Evolutionary conservation across 1,139 yeast species (phyloP).

Genomic region (Saccharomyces hybrid): DNA sequence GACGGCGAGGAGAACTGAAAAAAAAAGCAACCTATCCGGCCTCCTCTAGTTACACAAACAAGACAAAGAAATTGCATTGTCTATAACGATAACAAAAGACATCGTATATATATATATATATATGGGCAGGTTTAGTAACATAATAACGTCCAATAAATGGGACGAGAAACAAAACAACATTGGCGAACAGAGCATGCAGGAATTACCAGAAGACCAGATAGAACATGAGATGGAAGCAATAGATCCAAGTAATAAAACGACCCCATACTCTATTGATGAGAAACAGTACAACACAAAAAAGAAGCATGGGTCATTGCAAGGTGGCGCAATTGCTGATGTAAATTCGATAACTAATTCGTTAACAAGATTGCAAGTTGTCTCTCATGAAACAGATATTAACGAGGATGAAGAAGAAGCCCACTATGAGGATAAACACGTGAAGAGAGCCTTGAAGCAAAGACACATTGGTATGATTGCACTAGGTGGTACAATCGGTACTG

Average conservation of each 20-base stretch:
- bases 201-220: background rate
- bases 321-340: background rate
- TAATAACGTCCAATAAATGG: background rate
- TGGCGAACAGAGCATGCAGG: background rate
- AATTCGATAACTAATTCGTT: conserved; percentile 10
- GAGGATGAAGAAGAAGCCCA: conserved; percentile 28
- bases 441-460: conserved; percentile 48
- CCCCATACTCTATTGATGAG: background rate
- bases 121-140: background rate
- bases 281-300: background rate
- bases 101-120: background rate
- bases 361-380: conserved; percentile 3
- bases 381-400: conserved; percentile 8
- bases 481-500: conserved; percentile 70
- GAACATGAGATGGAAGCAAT: conserved; percentile 1
- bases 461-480: conserved; percentile 59
- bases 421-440: conserved; percentile 35
- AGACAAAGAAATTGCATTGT: background rate
- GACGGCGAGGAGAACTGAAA: background rate
- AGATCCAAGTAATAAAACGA: conserved; percentile 1
- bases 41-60: background rate
- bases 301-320: background rate
- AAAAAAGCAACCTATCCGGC: background rate
- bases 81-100: background rate
- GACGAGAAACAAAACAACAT: background rate